Conservation (phyloP, 441 rosid genomes). For the Erodium chrysanthum region DNA sequence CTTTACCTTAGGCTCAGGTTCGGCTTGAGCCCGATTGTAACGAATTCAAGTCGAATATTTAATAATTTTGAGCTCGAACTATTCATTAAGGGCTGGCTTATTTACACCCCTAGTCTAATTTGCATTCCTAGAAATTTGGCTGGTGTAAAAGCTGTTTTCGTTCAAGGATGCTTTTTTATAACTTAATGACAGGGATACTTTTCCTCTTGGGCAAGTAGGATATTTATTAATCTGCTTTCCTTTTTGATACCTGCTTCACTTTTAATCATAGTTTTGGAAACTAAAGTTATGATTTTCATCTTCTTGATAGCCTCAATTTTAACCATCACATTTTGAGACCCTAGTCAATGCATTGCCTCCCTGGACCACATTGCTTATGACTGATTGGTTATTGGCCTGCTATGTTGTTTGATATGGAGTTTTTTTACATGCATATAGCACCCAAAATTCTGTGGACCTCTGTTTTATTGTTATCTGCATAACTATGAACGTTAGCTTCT, state of each 20-base stretch:
- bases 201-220: background rate
- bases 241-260: background rate
- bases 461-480: background rate
- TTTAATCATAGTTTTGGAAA: background rate
- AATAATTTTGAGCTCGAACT: no score
- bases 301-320: background rate
- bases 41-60: no score
- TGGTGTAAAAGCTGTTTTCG: background rate
- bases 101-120: no score
- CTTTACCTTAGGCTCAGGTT: no score
- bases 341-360: background rate
- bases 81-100: no score
- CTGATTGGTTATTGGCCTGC: background rate
- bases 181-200: background rate
- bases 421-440: background rate
- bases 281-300: background rate
- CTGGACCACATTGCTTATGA: background rate
- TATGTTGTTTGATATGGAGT: background rate
- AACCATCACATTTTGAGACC: slow-evolving; percentile 2
- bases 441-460: background rate
- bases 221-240: background rate
- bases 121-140: slow-evolving; percentile 11
- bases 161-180: background rate
- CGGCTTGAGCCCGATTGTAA: no score
- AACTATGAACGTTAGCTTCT: background rate